Evolutionary conservation across 371 early-diverging fungal species (phyloP).

Genomic region (Umbelopsis sp.): DNA sequence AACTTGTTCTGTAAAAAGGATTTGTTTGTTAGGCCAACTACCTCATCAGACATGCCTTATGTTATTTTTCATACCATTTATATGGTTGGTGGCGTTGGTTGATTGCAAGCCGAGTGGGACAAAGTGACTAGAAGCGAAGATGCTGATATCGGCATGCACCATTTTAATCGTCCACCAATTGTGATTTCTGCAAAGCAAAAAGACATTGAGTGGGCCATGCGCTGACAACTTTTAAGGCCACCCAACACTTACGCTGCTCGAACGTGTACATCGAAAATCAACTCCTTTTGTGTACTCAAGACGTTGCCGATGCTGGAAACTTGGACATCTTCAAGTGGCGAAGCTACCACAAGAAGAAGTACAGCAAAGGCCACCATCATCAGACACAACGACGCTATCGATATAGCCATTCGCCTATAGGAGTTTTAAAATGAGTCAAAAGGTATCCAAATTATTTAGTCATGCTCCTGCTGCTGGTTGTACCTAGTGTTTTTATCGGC

Average conservation of each 20-base stretch:
- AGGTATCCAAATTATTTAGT: too few relatives aligned
- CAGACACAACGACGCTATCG: constrained; percentile 24
- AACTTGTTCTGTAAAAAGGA: background rate
- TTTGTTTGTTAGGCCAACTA: constrained; percentile 2
- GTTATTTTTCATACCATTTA: constrained; percentile 1
- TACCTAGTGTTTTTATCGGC: constrained; percentile 1
- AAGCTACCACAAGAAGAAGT: constrained; percentile 5
- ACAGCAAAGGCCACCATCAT: constrained; percentile 26
- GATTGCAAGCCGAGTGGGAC: constrained; percentile 26
- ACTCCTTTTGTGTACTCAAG: constrained; percentile 62
- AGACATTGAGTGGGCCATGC: too few relatives aligned
- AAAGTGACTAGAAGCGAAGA: constrained; percentile 55
- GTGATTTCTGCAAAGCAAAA: constrained; percentile 15
- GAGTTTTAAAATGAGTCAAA: too few relatives aligned
- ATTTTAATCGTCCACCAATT: constrained; percentile 34
- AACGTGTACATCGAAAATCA: constrained; percentile 59
- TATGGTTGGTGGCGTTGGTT: constrained; percentile 11
- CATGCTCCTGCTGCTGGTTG: too few relatives aligned
- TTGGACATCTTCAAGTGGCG: constrained; percentile 36
- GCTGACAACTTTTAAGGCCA: too few relatives aligned
- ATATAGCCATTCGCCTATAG: constrained; percentile 25
- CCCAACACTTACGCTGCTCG: constrained; percentile 28
- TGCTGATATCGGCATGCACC: constrained; percentile 47
- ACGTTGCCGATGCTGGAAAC: constrained; percentile 56
- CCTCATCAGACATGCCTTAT: background rate